Conservation (phyloP, 148 eudicot species). For the Gaultheria prostrata region DNA sequence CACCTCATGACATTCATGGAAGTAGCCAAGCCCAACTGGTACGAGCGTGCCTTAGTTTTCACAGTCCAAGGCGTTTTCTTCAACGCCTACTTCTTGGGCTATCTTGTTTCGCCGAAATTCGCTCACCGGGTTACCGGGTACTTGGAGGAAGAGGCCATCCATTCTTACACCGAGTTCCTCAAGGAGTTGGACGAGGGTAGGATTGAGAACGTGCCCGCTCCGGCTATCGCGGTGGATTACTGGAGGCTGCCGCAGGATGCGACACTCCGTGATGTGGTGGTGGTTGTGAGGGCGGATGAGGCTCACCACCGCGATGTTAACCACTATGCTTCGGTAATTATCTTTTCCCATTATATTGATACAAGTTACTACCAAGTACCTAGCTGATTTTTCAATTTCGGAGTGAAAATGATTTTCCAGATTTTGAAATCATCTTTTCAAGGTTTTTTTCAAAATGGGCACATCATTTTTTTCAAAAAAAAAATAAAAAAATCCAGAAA, state of each 20-base stretch:
- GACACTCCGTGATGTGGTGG: conserved; percentile 74
- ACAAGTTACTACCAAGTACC: not conserved
- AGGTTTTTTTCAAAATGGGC: not conserved
- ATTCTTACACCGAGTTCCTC: conserved; percentile 82
- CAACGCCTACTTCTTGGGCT: conserved; percentile 78
- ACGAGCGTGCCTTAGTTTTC: conserved; percentile 71
- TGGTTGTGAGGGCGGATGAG: conserved; percentile 87
- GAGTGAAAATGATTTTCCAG: not conserved
- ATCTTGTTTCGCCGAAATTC: conserved; percentile 64
- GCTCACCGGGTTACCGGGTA: conserved; percentile 84
- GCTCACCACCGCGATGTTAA: conserved; percentile 95
- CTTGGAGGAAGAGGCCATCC: conserved; percentile 86
- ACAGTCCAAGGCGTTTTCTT: conserved; percentile 86
- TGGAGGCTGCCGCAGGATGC: conserved; percentile 65
- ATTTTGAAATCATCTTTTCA: not conserved
- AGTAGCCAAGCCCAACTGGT: conserved; percentile 71
- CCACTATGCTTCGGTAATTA: conserved; percentile 78
- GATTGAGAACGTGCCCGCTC: conserved; percentile 73
- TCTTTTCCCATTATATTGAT: not conserved
- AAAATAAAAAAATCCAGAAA: not conserved
- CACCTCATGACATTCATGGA: conserved; percentile 96
- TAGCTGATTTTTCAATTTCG: not conserved
- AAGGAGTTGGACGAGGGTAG: conserved; percentile 72
- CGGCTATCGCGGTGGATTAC: conserved; percentile 83
- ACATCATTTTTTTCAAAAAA: not conserved